Percentiles rank a stretch among this genome's conserved stretches.
Evolutionary conservation across 495 filamentous ascomycete genomes (phyloP).

Genomic region (Penicillium antarcticum): DNA sequence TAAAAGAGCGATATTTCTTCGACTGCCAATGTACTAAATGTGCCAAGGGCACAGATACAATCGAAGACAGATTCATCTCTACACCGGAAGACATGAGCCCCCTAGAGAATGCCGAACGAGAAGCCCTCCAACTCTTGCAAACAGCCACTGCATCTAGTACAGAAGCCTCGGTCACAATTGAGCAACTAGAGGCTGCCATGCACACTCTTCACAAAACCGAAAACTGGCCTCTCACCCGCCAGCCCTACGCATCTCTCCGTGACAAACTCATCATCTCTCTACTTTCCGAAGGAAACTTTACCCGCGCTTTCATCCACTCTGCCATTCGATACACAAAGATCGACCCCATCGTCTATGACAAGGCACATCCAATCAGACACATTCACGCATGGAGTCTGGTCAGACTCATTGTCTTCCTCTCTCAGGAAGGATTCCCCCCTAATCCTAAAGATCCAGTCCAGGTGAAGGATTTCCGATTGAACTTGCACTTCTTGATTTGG

Average conservation of each 20-base stretch:
- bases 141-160: slow-evolving; percentile 9
- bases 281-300: slow-evolving; percentile 27
- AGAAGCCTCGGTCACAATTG: slow-evolving; percentile 13
- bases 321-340: slow-evolving; percentile 34
- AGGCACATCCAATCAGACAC: slow-evolving; percentile 40
- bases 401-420: slow-evolving; percentile 36
- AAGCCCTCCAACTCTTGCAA: slow-evolving; percentile 27
- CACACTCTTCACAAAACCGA: slow-evolving; percentile 17
- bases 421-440: slow-evolving; percentile 22
- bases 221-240: slow-evolving; percentile 32
- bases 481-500: slow-evolving; percentile 37
- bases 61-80: slow-evolving; percentile 15
- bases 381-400: slow-evolving; percentile 42
- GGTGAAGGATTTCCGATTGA: slow-evolving; percentile 20
- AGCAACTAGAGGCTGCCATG: slow-evolving; percentile 22
- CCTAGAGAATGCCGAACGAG: slow-evolving; percentile 17
- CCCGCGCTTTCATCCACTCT: slow-evolving; percentile 35
- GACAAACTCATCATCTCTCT: slow-evolving; percentile 37
- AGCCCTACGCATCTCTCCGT: slow-evolving; percentile 38
- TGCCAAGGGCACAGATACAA: slow-evolving; percentile 21
- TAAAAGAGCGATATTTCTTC: slow-evolving; percentile 63
- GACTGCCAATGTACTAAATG: slow-evolving; percentile 60
- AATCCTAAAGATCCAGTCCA: slow-evolving; percentile 12
- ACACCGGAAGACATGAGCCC: slow-evolving; percentile 10
- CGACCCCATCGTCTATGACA: slow-evolving; percentile 34